Evolutionary conservation across 2,329 filamentous ascomycete genomes (phyloP).

Genomic region (Cytospora paraplurivora): DNA sequence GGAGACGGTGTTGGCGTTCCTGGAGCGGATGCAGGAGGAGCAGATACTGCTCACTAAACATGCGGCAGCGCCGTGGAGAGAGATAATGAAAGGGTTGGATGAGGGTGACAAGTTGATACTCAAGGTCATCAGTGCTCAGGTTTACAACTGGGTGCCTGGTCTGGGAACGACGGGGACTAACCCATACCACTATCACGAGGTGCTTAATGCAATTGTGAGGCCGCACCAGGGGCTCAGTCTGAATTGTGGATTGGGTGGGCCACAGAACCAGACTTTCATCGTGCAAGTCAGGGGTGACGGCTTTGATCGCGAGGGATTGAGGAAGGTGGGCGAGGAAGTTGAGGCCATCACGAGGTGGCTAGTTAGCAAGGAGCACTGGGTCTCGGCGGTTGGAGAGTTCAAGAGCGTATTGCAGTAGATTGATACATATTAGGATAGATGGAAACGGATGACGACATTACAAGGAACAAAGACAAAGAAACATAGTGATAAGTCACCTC

Average conservation of each 20-base stretch:
- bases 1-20: conserved; percentile 24
- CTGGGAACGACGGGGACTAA: conserved; percentile 27
- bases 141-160: conserved; percentile 30
- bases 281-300: conserved; percentile 25
- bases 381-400: neutral
- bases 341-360: conserved; percentile 23
- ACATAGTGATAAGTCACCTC: no score
- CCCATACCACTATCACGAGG: conserved; percentile 22
- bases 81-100: conserved; percentile 25
- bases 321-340: conserved; percentile 17
- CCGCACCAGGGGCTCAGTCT: conserved; percentile 19
- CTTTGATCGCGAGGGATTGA: conserved; percentile 2
- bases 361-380: conserved; percentile 15
- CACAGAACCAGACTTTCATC: conserved; percentile 16
- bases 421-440: neutral
- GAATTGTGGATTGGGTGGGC: conserved; percentile 19
- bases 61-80: conserved; percentile 24
- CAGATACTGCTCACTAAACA: conserved; percentile 27
- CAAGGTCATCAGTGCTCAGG: conserved; percentile 23
- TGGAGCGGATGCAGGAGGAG: conserved; percentile 27
- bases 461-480: no score
- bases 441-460: neutral
- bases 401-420: neutral
- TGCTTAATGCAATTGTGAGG: conserved; percentile 21
- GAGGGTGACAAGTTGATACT: conserved; percentile 7